phyloP scores from a whole-genome alignment of 495 filamentous ascomycete genomes.

The Filosporella fistucella region DNA sequence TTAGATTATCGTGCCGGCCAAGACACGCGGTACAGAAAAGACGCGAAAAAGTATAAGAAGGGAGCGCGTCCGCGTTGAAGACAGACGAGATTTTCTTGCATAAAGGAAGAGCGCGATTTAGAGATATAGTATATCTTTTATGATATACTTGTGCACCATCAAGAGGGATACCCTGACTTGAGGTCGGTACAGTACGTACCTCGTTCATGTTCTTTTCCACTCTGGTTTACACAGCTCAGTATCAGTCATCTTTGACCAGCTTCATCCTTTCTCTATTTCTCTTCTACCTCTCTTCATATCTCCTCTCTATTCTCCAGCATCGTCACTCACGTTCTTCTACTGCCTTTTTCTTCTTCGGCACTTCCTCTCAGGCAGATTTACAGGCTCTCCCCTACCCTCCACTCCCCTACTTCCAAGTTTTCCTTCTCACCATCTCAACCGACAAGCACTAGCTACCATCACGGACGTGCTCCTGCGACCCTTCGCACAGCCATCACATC shows the following conservation, averaged over 20 bases:
- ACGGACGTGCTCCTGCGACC: slow-evolving; percentile 1
- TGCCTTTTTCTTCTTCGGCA: no score
- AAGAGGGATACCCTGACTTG: background rate
- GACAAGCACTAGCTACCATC: background rate
- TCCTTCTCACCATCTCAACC: no score
- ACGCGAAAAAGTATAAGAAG: no score
- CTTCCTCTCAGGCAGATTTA: no score
- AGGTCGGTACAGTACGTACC: background rate
- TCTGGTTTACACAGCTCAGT: background rate
- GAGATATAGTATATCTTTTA: no score
- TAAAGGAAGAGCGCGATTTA: background rate
- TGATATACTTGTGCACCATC: background rate
- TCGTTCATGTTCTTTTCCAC: background rate
- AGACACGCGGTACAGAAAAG: no score
- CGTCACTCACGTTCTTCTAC: background rate
- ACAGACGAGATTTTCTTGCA: background rate
- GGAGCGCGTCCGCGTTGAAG: background rate
- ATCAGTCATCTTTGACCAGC: background rate
- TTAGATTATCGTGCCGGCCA: no score
- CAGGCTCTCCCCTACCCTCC: no score
- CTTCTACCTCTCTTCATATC: background rate
- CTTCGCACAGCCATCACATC: no score
- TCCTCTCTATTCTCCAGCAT: background rate
- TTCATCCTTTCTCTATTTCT: background rate
- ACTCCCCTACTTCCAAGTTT: no score